Percentiles rank a stretch among this genome's conserved stretches.
These are phyloP conservation scores for Opeltia flavorubescens DNA, from an alignment of 495 filamentous ascomycete species.

Conservation along the genomic window DNA sequence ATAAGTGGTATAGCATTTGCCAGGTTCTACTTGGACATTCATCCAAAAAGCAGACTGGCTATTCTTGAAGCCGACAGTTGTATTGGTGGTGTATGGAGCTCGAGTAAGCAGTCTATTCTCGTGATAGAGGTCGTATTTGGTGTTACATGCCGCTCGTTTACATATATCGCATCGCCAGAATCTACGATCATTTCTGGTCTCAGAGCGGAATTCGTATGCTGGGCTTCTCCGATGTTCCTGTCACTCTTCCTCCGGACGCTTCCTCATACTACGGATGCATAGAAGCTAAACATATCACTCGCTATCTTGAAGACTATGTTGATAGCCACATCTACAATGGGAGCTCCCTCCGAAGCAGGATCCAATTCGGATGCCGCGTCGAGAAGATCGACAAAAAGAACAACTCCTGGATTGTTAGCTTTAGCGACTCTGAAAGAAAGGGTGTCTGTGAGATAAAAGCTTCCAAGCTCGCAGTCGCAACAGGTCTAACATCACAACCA, in stretches of 20 bases:
- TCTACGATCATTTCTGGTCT: conserved; percentile 29
- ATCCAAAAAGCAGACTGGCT: conserved; percentile 18
- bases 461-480: conserved; percentile 26
- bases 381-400: conserved; percentile 12
- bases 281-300: conserved; percentile 24
- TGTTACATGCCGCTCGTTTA: neutral
- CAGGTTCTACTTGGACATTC: conserved; percentile 22
- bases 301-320: conserved; percentile 29
- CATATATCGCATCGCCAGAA: conserved; percentile 2
- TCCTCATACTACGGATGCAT: conserved; percentile 21
- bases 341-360: conserved; percentile 18
- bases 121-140: neutral
- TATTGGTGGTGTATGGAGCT: conserved; percentile 23
- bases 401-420: conserved; percentile 16
- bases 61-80: conserved; percentile 19
- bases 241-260: conserved; percentile 16
- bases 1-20: conserved; percentile 19
- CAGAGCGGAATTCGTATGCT: conserved; percentile 24
- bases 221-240: conserved; percentile 24
- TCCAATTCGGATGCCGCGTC: conserved; percentile 19
- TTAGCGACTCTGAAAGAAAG: too few relatives aligned
- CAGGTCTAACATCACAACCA: conserved; percentile 23
- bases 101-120: conserved; percentile 8
- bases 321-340: conserved; percentile 19
- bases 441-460: too few relatives aligned